These are phyloP conservation scores for Pleurotus pulmonarius DNA, from an alignment of 768 basidiomycete genomes.

Conservation along the genomic window DNA sequence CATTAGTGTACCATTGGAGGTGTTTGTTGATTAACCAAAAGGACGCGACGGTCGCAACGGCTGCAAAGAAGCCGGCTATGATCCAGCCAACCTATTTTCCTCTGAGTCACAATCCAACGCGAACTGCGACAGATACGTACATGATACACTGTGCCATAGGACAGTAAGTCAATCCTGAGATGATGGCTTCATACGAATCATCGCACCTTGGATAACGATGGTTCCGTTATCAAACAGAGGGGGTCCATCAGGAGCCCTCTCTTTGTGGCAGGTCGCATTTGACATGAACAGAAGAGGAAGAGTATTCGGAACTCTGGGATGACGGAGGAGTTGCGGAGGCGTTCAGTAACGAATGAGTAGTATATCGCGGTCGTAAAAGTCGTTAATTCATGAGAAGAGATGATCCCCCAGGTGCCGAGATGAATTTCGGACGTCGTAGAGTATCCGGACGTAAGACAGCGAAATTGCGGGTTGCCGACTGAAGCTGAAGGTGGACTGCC, in stretches of 20 bases:
- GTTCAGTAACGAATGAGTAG: neutral
- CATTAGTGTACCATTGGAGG: slow-evolving; percentile 68
- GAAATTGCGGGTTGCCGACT: too few relatives aligned
- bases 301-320: neutral
- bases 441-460: too few relatives aligned
- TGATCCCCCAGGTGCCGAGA: too few relatives aligned
- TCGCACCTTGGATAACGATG: slow-evolving; percentile 56
- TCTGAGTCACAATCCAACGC: neutral
- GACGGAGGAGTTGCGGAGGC: neutral
- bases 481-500: too few relatives aligned
- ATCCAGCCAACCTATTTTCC: slow-evolving; percentile 65
- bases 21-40: slow-evolving; percentile 77
- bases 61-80: slow-evolving; percentile 53
- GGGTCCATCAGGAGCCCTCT: slow-evolving; percentile 23
- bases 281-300: neutral
- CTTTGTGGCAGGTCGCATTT: slow-evolving; percentile 7
- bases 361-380: neutral
- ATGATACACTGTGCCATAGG: slow-evolving; percentile 44
- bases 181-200: neutral
- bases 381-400: slow-evolving; percentile 1
- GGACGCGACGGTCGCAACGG: slow-evolving; percentile 53
- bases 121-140: slow-evolving; percentile 28
- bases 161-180: neutral
- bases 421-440: too few relatives aligned
- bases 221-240: slow-evolving; percentile 61